Base-by-base conservation (phyloP, 2,329 filamentous ascomycete species). In the Trichoderma koningii region DNA sequence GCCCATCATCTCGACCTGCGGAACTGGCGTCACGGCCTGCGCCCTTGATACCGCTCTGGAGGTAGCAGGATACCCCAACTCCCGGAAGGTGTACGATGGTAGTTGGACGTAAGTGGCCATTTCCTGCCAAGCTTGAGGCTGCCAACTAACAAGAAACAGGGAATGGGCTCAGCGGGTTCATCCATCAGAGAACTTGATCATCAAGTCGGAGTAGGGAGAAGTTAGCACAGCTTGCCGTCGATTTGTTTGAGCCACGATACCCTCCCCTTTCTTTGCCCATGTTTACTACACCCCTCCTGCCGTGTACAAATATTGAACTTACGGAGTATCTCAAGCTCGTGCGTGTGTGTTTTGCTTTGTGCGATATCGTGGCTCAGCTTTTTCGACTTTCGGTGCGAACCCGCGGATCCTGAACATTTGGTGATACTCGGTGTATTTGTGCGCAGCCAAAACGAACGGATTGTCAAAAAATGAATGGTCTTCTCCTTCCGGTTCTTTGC, bases 1-100 rank as follows among this genome's bases (percentile, higher is more conserved):
- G 75, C 90, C 93, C 3, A 91, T 97, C 69, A 89, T 98, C 71
- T 90, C 87, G 56, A 94, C 86, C 72, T 99, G 95, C 72, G 95
- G 95, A 14, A 97, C 93, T 7, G 95, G 95, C 41, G 94, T 99
- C 59, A 98, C 93, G 12, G 95, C 95, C 7, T 92, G 91, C 19
- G 86, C 97, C 50, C 87, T 99, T 48, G 95, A 99, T 74, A 89
- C 93, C 44, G 95, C 93, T 2, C 79, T 99, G 62, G 87, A 86
- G 34, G 88, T 92, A 76, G 92, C 93, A 23, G 89, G 88, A 1
- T 93, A 87, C 73, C 78, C 85, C 0, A 84, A 88, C 67, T 85
- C 85, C 63, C 86, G 91, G 70, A 88, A 85, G 73, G 83, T 99
- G 23, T 99, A 99, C 73, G 95, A 99, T 76, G 95, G 95, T 55